Evolutionary conservation across 208 protist species (phyloP), one percentile per base, ranked within the genome.

Genomic region (Crithidia thermophila): DNA sequence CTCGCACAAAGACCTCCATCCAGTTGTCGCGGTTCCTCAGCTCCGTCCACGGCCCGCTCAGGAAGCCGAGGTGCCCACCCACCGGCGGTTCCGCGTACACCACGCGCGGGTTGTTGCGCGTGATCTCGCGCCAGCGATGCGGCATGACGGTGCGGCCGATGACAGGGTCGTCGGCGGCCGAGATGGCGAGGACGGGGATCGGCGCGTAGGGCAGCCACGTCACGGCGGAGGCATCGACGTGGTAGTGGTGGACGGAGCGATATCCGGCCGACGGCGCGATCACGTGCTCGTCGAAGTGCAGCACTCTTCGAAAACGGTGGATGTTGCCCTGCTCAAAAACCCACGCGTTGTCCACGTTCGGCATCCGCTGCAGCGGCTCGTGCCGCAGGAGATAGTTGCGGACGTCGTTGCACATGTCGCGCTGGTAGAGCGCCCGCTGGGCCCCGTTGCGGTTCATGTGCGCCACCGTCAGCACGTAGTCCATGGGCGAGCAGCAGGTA

Each of bases 11-110:
- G 18, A 45, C 43, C 40, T 90, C 67, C 62, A 79, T 60, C 56
- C 65, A 79, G 58, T 87, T 79, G 36, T 72, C 52, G 1, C 39
- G 20, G 5, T 50, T 25, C 31, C 65, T 18, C 43, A 82, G 43
- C 69, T 90, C 84, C 18, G 60, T 47, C 40, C 79, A 60, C 28
- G 81, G 81, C 8, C 68, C 68, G n/a, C 72, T 72, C 13, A 90
- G 66, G 56, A 82, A 91, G 37, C 82, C 85, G 30, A 91, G 58
- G 58, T 91, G 85, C 4, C 85, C 85, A 25, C 82, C 85, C 2
- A 49, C 43, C 21, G 61, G 77, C 8, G 76, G 28, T 60, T 84
- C 80, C 13, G 69, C 72, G 66, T 82, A 88, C 27, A 84, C 67
- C 3, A 88, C 56, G 39, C 61, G 66, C 13, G 78, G 50, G 67